Evolutionary conservation across 2,329 filamentous ascomycete species (phyloP).

Genomic region (Thyridium curvatum): DNA sequence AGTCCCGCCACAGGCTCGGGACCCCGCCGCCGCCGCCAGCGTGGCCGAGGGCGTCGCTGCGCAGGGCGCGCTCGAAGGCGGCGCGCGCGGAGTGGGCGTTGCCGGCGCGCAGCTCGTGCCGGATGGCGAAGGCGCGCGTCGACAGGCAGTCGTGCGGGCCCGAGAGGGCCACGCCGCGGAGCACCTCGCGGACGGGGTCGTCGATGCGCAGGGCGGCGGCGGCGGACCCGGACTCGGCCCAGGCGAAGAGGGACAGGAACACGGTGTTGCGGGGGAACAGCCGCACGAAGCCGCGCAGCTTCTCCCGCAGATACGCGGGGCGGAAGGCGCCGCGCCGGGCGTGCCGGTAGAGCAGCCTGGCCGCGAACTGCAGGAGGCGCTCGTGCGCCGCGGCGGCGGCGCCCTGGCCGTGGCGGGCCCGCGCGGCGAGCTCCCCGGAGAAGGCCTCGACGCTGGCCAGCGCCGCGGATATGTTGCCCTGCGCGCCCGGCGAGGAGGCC

Average conservation of each 20-base stretch:
- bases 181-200: slow-evolving; percentile 66
- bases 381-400: slow-evolving; percentile 42
- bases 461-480: slow-evolving; percentile 51
- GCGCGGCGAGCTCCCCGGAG: slow-evolving; percentile 34
- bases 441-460: slow-evolving; percentile 33
- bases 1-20: slow-evolving; percentile 40
- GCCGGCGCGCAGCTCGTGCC: slow-evolving; percentile 41
- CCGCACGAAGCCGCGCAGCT: slow-evolving; percentile 53
- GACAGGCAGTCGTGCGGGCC: slow-evolving; percentile 31
- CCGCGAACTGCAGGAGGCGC: slow-evolving; percentile 60
- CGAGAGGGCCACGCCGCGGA: slow-evolving; percentile 45
- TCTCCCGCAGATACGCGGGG: slow-evolving; percentile 56
- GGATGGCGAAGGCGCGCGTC: slow-evolving; percentile 42
- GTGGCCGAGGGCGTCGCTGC: slow-evolving; percentile 10
- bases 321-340: slow-evolving; percentile 59
- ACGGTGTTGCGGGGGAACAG: slow-evolving; percentile 71
- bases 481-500: slow-evolving; percentile 38
- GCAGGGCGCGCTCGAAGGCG: slow-evolving; percentile 46
- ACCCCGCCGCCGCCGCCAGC: slow-evolving; percentile 27
- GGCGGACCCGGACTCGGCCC: slow-evolving; percentile 56
- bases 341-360: slow-evolving; percentile 62
- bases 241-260: slow-evolving; percentile 67
- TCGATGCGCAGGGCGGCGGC: slow-evolving; percentile 60
- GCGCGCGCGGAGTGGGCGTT: slow-evolving; percentile 42
- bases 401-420: slow-evolving; percentile 15